These are phyloP conservation scores for Colletotrichum sp. DNA, from an alignment of 2,329 filamentous ascomycete species.

Conservation along the genomic window DNA sequence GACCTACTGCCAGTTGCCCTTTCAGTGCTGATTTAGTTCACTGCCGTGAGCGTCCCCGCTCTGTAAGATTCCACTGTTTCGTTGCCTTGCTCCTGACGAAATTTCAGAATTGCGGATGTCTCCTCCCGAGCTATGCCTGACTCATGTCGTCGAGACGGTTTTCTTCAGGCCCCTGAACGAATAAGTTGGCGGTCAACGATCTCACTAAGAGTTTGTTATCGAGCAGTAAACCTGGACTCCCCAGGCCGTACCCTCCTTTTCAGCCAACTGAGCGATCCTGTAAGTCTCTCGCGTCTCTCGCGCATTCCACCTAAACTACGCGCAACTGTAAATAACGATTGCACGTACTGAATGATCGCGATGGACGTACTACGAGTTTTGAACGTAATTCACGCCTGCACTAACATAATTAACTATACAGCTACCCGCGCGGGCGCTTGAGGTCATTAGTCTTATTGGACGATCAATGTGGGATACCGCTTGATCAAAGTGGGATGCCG, in stretches of 20 bases:
- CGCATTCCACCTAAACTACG: background rate
- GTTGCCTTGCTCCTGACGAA: background rate
- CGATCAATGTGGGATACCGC: background rate
- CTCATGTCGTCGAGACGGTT: background rate
- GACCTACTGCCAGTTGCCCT: rapidly evolving
- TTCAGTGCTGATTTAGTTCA: background rate
- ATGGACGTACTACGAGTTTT: rapidly evolving
- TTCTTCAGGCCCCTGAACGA: background rate
- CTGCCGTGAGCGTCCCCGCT: background rate
- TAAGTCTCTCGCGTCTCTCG: background rate
- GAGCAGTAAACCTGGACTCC: background rate
- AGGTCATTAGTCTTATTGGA: background rate
- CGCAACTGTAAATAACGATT: rapidly evolving
- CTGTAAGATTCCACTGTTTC: background rate
- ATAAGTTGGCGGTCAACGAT: background rate
- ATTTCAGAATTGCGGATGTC: background rate
- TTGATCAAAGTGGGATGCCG: background rate
- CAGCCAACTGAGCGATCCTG: rapidly evolving
- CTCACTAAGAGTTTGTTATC: background rate
- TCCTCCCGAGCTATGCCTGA: background rate
- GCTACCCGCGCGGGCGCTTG: rapidly evolving
- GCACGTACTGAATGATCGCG: rapidly evolving
- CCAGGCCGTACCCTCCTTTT: background rate
- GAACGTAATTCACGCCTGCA: rapidly evolving
- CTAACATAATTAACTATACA: rapidly evolving